Base-by-base conservation (phyloP, 441 rosid species). In the Euphorbia corollata region DNA sequence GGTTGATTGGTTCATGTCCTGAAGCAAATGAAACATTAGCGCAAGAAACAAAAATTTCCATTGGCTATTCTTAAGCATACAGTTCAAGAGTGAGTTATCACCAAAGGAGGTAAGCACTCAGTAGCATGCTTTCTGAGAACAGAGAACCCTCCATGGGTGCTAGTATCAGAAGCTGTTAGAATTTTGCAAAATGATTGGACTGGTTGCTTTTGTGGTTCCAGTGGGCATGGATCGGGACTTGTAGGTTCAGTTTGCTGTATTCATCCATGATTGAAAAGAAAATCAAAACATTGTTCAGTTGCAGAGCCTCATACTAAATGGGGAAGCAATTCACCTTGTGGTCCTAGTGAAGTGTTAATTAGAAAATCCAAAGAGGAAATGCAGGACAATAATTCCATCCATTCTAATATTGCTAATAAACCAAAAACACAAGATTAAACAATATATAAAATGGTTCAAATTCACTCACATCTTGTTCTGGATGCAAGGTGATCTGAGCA, bases 121-220 rank as follows among this genome's bases (percentile, higher is more conserved):
- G 84, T 85, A 4, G 98, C 98, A 38, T 92, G 95, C 81, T 85
- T 89, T 67, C 90, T 82, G 18, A 85, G 88, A 72, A 92, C 92
- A 68, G 98, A 92, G 75, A 92, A 87, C 38, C 98, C 98, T 63
- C 96, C 98, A 71, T 92, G 98, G 23, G 98, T 92, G 75, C 98
- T 92, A 13, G 96, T 92, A 78, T 92, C 98, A 18, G 98, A 87
- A 61, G 94, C 96, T 18, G 98, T 89, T 55, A 89, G 68, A 69
- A 87, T 86, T 86, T 89, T 92, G 72, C 88, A 83, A 70, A 92
- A 92, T 0, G 87, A 82, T 75, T 82, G 87, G 68, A 87, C 83
- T 0, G 69, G 56, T 61, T 34, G 81, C 78, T 77, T 83, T 16
- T 72, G 79, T 34, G 77, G 74, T 77, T 88, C 90, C 0, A 80